A percentile compares a stretch with the other conserved stretches of the same genome.
These are phyloP conservation scores for Gossypium schwendimanii DNA, from an alignment of 441 rosid genomes.

Conservation along the genomic window DNA sequence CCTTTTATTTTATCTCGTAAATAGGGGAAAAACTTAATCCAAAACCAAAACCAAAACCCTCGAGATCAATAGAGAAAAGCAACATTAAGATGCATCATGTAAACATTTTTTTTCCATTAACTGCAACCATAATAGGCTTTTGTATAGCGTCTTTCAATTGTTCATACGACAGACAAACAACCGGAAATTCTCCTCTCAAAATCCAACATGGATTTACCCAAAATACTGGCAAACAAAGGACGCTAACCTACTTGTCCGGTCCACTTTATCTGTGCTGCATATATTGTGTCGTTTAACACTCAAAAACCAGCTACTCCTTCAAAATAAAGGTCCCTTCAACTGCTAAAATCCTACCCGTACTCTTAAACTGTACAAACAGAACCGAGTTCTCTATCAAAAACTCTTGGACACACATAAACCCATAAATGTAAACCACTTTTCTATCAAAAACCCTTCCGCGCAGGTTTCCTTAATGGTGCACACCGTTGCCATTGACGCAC, in stretches of 20 bases:
- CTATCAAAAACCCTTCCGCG: background rate
- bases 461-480: slow-evolving; percentile 32
- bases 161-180: background rate
- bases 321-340: background rate
- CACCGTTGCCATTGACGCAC: slow-evolving; percentile 61
- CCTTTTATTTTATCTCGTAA: too few species aligned
- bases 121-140: background rate
- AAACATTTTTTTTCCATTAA: background rate
- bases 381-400: background rate
- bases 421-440: background rate
- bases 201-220: background rate
- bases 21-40: too few species aligned
- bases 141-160: background rate
- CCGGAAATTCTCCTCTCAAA: background rate
- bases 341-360: background rate
- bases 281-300: background rate
- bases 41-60: too few species aligned
- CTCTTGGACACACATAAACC: background rate
- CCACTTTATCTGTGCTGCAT: background rate
- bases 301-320: background rate
- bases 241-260: background rate
- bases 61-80: background rate
- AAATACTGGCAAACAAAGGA: background rate
- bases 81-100: background rate
- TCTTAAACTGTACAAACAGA: slow-evolving; percentile 9